Conservation (phyloP, 352 stramenopile genomes). For the Phytophthora tentaculata region DNA sequence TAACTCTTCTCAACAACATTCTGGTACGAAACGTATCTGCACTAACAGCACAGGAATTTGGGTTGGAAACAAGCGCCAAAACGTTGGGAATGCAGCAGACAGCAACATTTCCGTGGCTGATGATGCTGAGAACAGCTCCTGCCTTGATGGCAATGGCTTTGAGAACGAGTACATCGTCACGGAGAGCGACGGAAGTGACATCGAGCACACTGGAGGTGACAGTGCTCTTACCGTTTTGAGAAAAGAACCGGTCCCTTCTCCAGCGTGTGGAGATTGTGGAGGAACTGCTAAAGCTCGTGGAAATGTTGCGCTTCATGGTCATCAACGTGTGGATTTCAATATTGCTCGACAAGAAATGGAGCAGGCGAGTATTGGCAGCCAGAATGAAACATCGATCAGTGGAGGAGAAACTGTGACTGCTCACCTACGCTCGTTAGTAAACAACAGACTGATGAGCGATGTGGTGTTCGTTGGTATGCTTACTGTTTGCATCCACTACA, state of each 20-base stretch:
- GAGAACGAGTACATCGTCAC: neutral
- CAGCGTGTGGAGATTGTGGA: neutral
- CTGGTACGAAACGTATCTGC: neutral
- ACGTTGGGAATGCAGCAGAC: neutral
- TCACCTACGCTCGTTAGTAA: constrained; percentile 71
- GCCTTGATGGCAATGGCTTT: neutral
- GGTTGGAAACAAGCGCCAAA: neutral
- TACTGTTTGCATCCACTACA: neutral
- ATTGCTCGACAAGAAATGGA: neutral
- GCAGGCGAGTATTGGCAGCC: constrained; percentile 57
- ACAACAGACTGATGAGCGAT: constrained; percentile 84
- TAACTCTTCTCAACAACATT: neutral
- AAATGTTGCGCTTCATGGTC: too few relatives aligned
- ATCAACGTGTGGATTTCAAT: neutral
- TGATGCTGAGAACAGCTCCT: neutral
- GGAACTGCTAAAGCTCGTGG: constrained; percentile 1
- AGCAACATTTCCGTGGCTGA: neutral
- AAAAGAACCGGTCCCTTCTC: neutral
- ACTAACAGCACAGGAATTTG: neutral
- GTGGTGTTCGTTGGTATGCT: constrained; percentile 74
- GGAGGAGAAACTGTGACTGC: constrained; percentile 55
- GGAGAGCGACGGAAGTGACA: constrained; percentile 1
- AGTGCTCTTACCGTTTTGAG: neutral
- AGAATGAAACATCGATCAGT: constrained; percentile 10
- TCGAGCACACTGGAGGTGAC: neutral